Conservation (phyloP, 768 basidiomycete species). For the Russula compacta region DNA sequence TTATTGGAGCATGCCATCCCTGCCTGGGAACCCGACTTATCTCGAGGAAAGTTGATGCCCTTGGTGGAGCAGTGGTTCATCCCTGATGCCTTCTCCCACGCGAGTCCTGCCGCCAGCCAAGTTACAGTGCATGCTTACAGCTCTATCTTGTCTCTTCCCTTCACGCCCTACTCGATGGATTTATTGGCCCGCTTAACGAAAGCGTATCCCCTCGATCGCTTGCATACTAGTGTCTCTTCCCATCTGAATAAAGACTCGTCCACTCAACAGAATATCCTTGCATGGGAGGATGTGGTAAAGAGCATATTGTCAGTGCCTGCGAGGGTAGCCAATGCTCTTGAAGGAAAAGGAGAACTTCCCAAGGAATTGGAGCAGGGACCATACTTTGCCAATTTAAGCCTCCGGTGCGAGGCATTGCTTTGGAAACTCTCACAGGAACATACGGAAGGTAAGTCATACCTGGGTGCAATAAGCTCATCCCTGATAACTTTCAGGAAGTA, state of each 20-base stretch:
- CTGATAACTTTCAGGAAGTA: constrained; percentile 13
- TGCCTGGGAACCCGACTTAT: constrained; percentile 52
- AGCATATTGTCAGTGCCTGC: constrained; percentile 56
- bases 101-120: constrained; percentile 40
- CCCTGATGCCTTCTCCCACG: constrained; percentile 50
- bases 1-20: constrained; percentile 59
- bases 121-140: constrained; percentile 55
- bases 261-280: constrained; percentile 26
- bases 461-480: not conserved
- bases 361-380: constrained; percentile 41
- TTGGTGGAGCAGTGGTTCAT: constrained; percentile 66
- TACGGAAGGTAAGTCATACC: constrained; percentile 34
- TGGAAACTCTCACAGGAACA: constrained; percentile 32
- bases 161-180: constrained; percentile 41
- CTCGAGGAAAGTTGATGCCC: constrained; percentile 35
- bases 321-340: constrained; percentile 70
- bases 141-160: constrained; percentile 44
- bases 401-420: constrained; percentile 46
- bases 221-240: constrained; percentile 46
- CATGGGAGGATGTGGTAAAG: constrained; percentile 74
- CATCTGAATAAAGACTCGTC: constrained; percentile 14
- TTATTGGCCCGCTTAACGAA: constrained; percentile 46
- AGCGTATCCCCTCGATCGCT: constrained; percentile 60
- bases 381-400: constrained; percentile 47
- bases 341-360: constrained; percentile 36